These are phyloP conservation scores for Curvularia spicifera DNA, from an alignment of 2,329 filamentous ascomycete species.

Conservation along the genomic window DNA sequence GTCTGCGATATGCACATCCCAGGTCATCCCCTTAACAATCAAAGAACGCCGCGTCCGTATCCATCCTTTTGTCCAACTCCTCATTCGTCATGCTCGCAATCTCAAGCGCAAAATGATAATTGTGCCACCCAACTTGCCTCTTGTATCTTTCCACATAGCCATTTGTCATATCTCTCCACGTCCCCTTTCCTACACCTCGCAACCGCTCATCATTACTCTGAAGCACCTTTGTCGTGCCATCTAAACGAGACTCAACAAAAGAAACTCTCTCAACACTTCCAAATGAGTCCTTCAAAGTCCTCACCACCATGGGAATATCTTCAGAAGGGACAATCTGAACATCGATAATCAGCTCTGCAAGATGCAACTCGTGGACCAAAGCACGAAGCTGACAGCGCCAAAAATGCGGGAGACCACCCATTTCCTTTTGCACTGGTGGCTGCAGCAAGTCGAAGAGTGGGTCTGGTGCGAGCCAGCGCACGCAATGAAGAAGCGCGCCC, in stretches of 20 bases:
- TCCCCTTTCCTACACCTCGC: constrained; percentile 1
- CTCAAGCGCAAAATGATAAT: constrained; percentile 21
- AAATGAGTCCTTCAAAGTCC: constrained; percentile 26
- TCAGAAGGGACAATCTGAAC: constrained; percentile 22
- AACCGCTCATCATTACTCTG: constrained; percentile 11
- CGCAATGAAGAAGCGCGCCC: constrained; percentile 34
- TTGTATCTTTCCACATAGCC: constrained; percentile 23
- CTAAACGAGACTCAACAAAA: constrained; percentile 18
- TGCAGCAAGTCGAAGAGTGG: constrained; percentile 36
- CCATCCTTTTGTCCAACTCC: constrained; percentile 24
- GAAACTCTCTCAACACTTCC: constrained; percentile 25
- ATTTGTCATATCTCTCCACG: constrained; percentile 28
- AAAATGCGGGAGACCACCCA: constrained; percentile 32
- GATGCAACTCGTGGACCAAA: constrained; percentile 32
- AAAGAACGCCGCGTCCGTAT: constrained; percentile 24
- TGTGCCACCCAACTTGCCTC: constrained; percentile 11
- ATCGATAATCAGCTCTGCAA: constrained; percentile 34
- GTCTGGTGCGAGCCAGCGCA: constrained; percentile 43
- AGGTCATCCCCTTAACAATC: constrained; percentile 10
- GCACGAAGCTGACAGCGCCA: constrained; percentile 45
- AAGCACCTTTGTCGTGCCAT: constrained; percentile 8
- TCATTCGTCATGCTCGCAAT: constrained; percentile 12
- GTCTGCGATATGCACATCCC: background rate
- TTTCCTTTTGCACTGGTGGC: constrained; percentile 28
- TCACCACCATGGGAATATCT: constrained; percentile 35